phyloP scores from a whole-genome alignment of 257 asterid species.

The Gentiana straminea region DNA sequence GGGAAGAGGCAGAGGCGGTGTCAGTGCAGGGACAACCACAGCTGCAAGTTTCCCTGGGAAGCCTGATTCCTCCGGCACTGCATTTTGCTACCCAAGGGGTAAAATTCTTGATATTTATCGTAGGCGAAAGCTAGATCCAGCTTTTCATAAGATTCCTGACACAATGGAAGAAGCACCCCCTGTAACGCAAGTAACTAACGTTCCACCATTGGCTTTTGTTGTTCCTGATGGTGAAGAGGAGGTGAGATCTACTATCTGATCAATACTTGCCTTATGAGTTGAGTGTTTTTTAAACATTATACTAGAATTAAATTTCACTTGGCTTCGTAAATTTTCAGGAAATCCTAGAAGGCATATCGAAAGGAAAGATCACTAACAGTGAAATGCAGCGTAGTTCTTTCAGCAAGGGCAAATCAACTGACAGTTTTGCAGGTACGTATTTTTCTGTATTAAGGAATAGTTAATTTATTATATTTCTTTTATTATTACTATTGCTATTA shows the following conservation, averaged over 20 bases:
- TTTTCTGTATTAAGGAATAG: background rate
- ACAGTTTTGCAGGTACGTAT: constrained; percentile 46
- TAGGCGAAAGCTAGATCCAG: constrained; percentile 41
- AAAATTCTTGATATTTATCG: constrained; percentile 92
- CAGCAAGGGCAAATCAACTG: constrained; percentile 28
- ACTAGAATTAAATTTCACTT: constrained; percentile 8
- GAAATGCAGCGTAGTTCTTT: constrained; percentile 37
- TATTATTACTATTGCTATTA: too few relatives aligned
- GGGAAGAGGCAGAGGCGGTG: constrained; percentile 82
- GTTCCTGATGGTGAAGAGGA: constrained; percentile 76
- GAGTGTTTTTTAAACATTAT: background rate
- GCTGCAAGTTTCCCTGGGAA: constrained; percentile 46
- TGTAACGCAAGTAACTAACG: constrained; percentile 36
- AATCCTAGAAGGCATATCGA: constrained; percentile 59
- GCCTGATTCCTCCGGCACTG: constrained; percentile 16
- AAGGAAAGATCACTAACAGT: constrained; percentile 63
- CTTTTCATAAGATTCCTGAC: constrained; percentile 35
- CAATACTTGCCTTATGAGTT: background rate
- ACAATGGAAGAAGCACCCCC: constrained; percentile 61
- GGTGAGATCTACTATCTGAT: constrained; percentile 35
- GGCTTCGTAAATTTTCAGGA: constrained; percentile 31
- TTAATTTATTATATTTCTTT: background rate
- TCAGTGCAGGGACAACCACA: constrained; percentile 38
- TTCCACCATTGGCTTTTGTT: constrained; percentile 82
- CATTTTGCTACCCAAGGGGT: constrained; percentile 76